Evolutionary conservation across 2,329 filamentous ascomycete species (phyloP), one percentile per base, ranked within the genome.

Genomic region (Lizonia empirigonia): DNA sequence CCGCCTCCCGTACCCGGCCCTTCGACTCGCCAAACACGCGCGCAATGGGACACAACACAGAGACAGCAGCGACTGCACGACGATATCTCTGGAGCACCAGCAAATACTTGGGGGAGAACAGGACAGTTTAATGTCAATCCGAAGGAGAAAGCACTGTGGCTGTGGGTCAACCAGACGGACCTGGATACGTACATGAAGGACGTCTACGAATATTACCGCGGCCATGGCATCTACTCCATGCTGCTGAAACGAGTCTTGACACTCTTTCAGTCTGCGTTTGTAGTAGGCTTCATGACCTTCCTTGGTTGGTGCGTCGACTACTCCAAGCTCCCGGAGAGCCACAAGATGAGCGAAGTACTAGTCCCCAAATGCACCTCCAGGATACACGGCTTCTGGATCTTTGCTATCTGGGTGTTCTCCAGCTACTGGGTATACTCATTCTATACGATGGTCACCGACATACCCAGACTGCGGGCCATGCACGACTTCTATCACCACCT

Each of bases 101-200:
- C 52, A 2, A 55, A 57, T 9, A 53, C 60, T 3, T 70, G 67
- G 66, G 58, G 54, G 7, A 50, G 60, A 27, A 54, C 62, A 9
- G 59, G 54, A 5, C 63, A 66, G 29, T 67, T 70, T 19, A 63
- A 64, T 10, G 60, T 80, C 22, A 82, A 84, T 63, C 83, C 85
- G 1, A 85, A 85, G 71, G 88, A 93, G 67, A 88, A 87, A 71
- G 91, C 92, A 3, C 84, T 96, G 78, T 97, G 91, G 87, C 84
- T 90, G 74, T 97, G 92, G 89, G 90, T 90, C 46, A 96, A 96
- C 66, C 90, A 94, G 50, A 85, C 89, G 29, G 94, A 96, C 67
- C 78, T 97, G 44, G 92, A 97, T 73, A 87, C 85, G 63, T 97
- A 96, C 70, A 85, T 96, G 67, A 83, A 85, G 47, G 88, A 88